These are phyloP conservation scores for Amanita pseudoporphyria DNA, from an alignment of 768 basidiomycete genomes.

Conservation along the genomic window DNA sequence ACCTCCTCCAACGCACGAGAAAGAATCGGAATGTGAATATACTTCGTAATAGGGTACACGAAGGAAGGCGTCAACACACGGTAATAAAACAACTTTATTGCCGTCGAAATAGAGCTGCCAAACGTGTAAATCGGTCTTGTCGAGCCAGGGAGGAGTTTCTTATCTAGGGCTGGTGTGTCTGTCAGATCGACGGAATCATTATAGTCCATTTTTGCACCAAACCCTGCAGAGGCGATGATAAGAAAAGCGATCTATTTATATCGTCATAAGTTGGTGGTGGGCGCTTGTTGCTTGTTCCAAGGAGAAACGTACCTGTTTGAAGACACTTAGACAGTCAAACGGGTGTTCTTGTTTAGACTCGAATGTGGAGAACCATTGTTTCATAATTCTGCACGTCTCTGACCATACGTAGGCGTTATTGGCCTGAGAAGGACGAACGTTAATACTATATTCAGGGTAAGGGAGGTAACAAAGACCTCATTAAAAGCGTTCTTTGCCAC, in stretches of 20 bases:
- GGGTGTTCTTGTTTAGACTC: constrained; percentile 12
- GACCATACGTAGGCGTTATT: constrained; percentile 41
- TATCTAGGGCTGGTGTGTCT: constrained; percentile 21
- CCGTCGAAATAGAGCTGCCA: constrained; percentile 20
- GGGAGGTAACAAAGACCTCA: constrained; percentile 27
- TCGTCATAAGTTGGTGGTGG: constrained; percentile 17
- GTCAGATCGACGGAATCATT: constrained; percentile 16
- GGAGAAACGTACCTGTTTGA: constrained; percentile 15
- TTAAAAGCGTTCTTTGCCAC: constrained; percentile 41
- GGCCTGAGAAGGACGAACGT: constrained; percentile 18
- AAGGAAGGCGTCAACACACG: constrained; percentile 24
- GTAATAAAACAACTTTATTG: constrained; percentile 20
- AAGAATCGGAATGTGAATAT: constrained; percentile 25
- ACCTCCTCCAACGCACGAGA: constrained; percentile 21
- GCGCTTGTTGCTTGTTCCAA: too few relatives aligned
- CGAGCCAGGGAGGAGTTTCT: constrained; percentile 20
- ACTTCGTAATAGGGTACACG: constrained; percentile 20
- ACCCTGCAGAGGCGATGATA: constrained; percentile 30
- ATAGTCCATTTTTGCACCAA: constrained; percentile 18
- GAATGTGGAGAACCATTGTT: constrained; percentile 34
- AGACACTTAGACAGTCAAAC: not conserved
- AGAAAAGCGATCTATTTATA: constrained; percentile 21
- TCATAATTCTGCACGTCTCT: constrained; percentile 28
- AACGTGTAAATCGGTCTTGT: constrained; percentile 20
- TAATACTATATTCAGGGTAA: too few relatives aligned